These are phyloP conservation scores for Neurospora sp. DNA, from an alignment of 495 filamentous ascomycete genomes.

Conservation along the genomic window DNA sequence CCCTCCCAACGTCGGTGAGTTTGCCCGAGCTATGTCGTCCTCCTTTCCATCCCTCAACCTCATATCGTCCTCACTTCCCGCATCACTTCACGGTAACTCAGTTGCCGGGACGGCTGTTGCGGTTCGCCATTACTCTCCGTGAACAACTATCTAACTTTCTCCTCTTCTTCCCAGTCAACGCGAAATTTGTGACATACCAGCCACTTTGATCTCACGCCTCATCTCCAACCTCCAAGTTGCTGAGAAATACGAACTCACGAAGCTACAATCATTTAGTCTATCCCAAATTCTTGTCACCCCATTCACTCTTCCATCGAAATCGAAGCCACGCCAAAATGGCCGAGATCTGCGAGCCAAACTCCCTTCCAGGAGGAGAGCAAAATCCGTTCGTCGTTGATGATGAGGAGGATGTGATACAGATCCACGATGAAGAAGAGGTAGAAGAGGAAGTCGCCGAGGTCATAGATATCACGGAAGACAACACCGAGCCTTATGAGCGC, in stretches of 20 bases:
- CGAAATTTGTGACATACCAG: not conserved
- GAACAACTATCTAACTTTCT: not conserved
- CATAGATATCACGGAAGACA: conserved; percentile 4
- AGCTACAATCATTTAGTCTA: not conserved
- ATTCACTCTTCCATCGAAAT: not conserved
- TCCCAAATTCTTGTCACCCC: no score
- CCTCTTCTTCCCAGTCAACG: not conserved
- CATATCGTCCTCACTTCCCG: not conserved
- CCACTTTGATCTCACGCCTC: not conserved
- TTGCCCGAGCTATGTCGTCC: not conserved
- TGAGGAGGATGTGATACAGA: not conserved
- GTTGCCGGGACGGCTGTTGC: not conserved
- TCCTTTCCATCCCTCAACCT: not conserved
- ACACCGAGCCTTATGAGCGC: accelerated
- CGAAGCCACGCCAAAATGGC: not conserved
- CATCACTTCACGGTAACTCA: not conserved
- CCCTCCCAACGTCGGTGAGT: not conserved
- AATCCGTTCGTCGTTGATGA: not conserved
- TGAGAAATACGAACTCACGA: not conserved
- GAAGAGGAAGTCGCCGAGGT: not conserved
- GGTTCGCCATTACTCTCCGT: not conserved
- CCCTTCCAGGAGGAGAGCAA: no score
- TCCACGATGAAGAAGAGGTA: not conserved
- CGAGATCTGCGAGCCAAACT: not conserved
- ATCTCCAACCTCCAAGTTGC: not conserved